Base-by-base conservation (phyloP, 2,329 filamentous ascomycete genomes). In the Cryoendolithus antarcticus region DNA sequence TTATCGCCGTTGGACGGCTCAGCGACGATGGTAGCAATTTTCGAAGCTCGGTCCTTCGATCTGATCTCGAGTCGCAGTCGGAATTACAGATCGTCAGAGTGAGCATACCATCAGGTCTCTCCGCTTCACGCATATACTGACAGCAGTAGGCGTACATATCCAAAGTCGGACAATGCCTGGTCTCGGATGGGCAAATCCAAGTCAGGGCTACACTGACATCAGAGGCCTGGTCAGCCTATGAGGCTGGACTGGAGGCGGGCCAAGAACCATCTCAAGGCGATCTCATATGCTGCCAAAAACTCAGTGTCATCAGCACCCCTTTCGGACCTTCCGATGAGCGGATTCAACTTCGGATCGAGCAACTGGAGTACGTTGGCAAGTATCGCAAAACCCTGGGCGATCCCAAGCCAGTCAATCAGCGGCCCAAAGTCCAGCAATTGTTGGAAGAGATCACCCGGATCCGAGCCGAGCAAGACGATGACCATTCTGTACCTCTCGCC, bases 11-110 rank as follows among this genome's bases (percentile, higher is more conserved):
- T 4, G 31, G 32, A 8, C 50, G 50, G 9, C 53, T 55, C 33
- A 40, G 35, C 13, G 48, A 56, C 35, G 53, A 59, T 40, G 51
- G 52, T 9, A 58, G 53, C 45, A 59, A 54, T 32, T 48, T 59
- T 19, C 46, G 48, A 12, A 52, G 54, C 34, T 38, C 30, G 5
- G 39, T 49, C 10, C 30, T 28, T 4, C 36, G 43, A 15, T 28
- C 31, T 9, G 29, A 30, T 9, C 37, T 46, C 13, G 37, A 36
- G 21, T 19, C 32, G 2, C 21, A 38, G 12, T 46, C 41, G 30
- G 44, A 47, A 19, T 40, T 54, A 24, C 52, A 48, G 38, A 35
- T 47, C 32, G 40, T 48, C n/a, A 30, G 40, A 39, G 48, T 41
- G 40, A 13, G 34, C 6, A 21, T 31, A 7, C 24, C 21, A 9